phyloP scores from a whole-genome alignment of 1,139 yeast genomes.

The Suhomyces bolitotheri region DNA sequence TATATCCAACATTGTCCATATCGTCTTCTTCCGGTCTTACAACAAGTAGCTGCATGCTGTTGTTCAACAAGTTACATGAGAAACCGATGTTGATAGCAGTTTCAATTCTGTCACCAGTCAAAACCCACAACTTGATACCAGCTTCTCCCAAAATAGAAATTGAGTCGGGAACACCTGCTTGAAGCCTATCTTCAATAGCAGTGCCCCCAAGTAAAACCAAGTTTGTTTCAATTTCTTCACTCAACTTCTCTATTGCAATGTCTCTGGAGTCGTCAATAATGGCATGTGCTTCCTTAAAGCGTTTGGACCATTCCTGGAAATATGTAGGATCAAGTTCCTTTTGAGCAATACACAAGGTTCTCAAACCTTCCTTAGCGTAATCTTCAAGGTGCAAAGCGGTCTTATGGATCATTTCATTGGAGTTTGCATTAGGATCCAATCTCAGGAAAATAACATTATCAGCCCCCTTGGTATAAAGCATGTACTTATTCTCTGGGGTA shows the following conservation, averaged over 20 bases:
- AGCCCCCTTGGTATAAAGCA: slow-evolving; percentile 88
- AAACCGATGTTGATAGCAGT: slow-evolving; percentile 98
- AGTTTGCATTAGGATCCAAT: slow-evolving; percentile 42
- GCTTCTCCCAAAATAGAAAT: slow-evolving; percentile 83
- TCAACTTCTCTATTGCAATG: slow-evolving; percentile 70
- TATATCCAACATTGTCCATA: slow-evolving; percentile 24
- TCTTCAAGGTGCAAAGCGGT: slow-evolving; percentile 88
- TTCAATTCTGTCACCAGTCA: slow-evolving; percentile 97
- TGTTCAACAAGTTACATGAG: slow-evolving; percentile 86
- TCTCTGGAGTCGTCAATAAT: slow-evolving; percentile 77
- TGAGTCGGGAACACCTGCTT: slow-evolving; percentile 94
- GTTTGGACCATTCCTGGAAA: slow-evolving; percentile 66
- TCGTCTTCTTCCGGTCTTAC: slow-evolving; percentile 34
- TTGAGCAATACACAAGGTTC: slow-evolving; percentile 91
- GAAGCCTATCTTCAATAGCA: slow-evolving; percentile 94
- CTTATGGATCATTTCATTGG: slow-evolving; percentile 40
- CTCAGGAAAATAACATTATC: slow-evolving; percentile 87
- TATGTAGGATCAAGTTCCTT: slow-evolving; percentile 63
- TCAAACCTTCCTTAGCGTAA: slow-evolving; percentile 93
- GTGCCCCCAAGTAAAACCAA: slow-evolving; percentile 87
- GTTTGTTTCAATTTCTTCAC: slow-evolving; percentile 77
- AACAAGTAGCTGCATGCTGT: slow-evolving; percentile 82
- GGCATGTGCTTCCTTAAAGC: slow-evolving; percentile 71
- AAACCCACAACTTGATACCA: slow-evolving; percentile 94
- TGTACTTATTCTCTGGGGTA: slow-evolving; percentile 49